Evolutionary conservation across 371 early-diverging fungal genomes (phyloP).

Genomic region (Haplosporangium sp.): DNA sequence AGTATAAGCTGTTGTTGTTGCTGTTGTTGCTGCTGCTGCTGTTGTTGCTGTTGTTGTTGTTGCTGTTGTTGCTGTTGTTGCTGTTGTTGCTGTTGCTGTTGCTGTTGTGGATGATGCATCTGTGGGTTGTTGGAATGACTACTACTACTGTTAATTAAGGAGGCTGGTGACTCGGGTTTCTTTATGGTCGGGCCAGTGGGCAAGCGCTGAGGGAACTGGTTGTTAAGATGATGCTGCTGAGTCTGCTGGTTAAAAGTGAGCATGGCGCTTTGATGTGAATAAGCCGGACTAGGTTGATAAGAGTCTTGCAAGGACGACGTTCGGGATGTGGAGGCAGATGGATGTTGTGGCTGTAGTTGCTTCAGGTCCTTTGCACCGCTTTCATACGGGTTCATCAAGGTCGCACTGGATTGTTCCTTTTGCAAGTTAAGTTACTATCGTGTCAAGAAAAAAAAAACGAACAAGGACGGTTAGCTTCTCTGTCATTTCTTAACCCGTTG

Average conservation of each 20-base stretch:
- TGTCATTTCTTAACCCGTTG: too few species aligned
- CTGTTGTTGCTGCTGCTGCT: constrained; percentile 31
- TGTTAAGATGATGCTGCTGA: constrained; percentile 51
- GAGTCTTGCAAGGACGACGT: constrained; percentile 15
- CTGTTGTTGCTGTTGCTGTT: constrained; percentile 33
- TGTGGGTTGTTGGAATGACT: constrained; percentile 14
- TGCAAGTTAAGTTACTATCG: too few species aligned
- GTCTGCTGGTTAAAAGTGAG: constrained; percentile 51
- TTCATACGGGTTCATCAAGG: constrained; percentile 43
- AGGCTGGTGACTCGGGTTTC: constrained; percentile 32
- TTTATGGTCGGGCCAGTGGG: constrained; percentile 24
- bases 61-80: constrained; percentile 24
- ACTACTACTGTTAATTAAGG: constrained; percentile 15
- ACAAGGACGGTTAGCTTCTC: background rate
- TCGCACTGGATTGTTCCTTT: too few species aligned
- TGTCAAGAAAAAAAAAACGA: background rate
- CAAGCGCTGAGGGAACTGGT: constrained; percentile 45
- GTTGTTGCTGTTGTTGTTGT: constrained; percentile 32
- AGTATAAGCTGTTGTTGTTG: constrained; percentile 29
- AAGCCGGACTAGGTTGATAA: constrained; percentile 12
- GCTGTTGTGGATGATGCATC: constrained; percentile 39
- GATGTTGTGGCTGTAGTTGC: constrained; percentile 28
- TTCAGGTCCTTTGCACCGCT: constrained; percentile 31
- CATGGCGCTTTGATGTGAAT: constrained; percentile 39
- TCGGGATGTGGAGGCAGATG: constrained; percentile 15